phyloP scores from a whole-genome alignment of 2,329 filamentous ascomycete genomes.

The Aphanoascus verrucosus region DNA sequence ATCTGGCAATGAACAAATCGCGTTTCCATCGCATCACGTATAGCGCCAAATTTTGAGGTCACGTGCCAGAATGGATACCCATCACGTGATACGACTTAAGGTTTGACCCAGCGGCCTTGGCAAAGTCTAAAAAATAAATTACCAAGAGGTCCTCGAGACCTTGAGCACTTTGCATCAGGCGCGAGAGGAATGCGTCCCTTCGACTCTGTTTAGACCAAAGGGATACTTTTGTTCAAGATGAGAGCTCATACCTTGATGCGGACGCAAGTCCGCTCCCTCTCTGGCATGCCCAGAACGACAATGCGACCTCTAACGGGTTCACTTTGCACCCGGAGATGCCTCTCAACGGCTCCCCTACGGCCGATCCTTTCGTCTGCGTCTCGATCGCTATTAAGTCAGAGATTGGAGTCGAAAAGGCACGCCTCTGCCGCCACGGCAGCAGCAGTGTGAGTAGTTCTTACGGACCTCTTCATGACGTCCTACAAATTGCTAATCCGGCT shows the following conservation, averaged over 20 bases:
- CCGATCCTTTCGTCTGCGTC: slow-evolving; percentile 25
- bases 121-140: slow-evolving; percentile 11
- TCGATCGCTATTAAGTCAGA: slow-evolving; percentile 30
- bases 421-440: slow-evolving; percentile 35
- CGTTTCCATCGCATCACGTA: not conserved
- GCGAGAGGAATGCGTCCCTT: slow-evolving; percentile 4
- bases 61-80: no score
- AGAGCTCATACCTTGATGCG: slow-evolving; percentile 34
- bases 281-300: slow-evolving; percentile 27
- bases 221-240: slow-evolving; percentile 21
- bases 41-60: no score
- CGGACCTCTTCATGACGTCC: not conserved
- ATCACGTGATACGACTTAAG: no score
- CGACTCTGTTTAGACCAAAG: slow-evolving; percentile 1
- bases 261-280: slow-evolving; percentile 31
- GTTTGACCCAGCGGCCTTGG: slow-evolving; percentile 7
- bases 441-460: slow-evolving; percentile 30
- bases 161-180: not conserved
- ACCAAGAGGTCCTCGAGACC: not conserved
- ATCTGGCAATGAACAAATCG: not conserved
- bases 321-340: slow-evolving; percentile 32
- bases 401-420: slow-evolving; percentile 36
- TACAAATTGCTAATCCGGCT: slow-evolving; percentile 13
- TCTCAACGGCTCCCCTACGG: slow-evolving; percentile 29
- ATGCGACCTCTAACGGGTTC: slow-evolving; percentile 28